Evolutionary conservation across 2,329 filamentous ascomycete genomes (phyloP).

Genomic region (Diaporthe destruens): DNA sequence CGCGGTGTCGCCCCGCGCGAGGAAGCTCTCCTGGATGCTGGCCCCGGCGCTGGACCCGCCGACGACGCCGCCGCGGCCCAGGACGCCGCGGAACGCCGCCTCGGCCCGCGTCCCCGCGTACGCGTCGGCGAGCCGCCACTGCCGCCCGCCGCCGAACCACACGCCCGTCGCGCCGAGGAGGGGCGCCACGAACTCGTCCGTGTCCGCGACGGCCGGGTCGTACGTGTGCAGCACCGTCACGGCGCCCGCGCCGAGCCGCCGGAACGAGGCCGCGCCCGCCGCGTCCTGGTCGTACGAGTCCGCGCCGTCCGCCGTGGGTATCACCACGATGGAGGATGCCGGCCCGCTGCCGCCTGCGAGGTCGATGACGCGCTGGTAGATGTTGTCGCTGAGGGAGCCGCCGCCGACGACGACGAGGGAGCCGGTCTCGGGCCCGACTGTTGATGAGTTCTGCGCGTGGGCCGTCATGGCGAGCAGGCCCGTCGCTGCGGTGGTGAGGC

Average conservation of each 20-base stretch:
- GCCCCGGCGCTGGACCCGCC: slow-evolving; percentile 50
- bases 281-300: slow-evolving; percentile 48
- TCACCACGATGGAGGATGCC: slow-evolving; percentile 46
- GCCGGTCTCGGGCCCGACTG: slow-evolving; percentile 48
- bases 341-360: slow-evolving; percentile 47
- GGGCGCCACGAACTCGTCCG: slow-evolving; percentile 49
- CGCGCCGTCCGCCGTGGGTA: slow-evolving; percentile 50
- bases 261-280: slow-evolving; percentile 46
- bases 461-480: slow-evolving; percentile 7
- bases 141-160: slow-evolving; percentile 51
- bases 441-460: slow-evolving; percentile 18
- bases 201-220: slow-evolving; percentile 48
- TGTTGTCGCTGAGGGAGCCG: slow-evolving; percentile 48
- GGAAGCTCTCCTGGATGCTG: slow-evolving; percentile 50
- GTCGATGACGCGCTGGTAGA: slow-evolving; percentile 50
- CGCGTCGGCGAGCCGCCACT: slow-evolving; percentile 51
- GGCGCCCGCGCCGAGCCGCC: slow-evolving; percentile 47
- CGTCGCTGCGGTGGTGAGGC: slow-evolving; percentile 20
- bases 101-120: slow-evolving; percentile 51
- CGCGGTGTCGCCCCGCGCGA: slow-evolving; percentile 50
- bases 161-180: slow-evolving; percentile 46
- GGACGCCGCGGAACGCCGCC: slow-evolving; percentile 47
- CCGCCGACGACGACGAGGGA: slow-evolving; percentile 50
- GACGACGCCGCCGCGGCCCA: slow-evolving; percentile 48
- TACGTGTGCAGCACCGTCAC: slow-evolving; percentile 51